Conservation (phyloP, 805 yeast species). For the Saturnispora gosingensis region DNA sequence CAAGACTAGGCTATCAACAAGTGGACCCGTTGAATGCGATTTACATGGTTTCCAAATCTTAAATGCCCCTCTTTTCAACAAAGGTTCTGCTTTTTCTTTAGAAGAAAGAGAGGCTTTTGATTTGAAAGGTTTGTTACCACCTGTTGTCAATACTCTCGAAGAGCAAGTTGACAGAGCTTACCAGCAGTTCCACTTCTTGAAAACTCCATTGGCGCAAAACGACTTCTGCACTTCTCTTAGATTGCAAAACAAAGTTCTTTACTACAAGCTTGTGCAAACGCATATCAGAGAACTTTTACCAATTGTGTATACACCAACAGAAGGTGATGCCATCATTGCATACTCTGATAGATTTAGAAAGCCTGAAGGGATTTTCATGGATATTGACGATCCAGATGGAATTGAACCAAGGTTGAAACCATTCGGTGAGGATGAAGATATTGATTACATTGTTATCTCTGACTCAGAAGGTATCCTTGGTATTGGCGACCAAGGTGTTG, state of each 20-base stretch:
- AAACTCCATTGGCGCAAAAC: slow-evolving; percentile 84
- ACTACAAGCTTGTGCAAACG: slow-evolving; percentile 78
- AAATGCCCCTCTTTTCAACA: slow-evolving; percentile 82
- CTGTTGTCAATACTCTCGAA: slow-evolving; percentile 72
- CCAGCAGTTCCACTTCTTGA: slow-evolving; percentile 66
- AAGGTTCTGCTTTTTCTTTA: slow-evolving; percentile 87
- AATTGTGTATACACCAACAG: slow-evolving; percentile 82
- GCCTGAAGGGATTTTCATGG: slow-evolving; percentile 92
- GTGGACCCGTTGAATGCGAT: slow-evolving; percentile 76
- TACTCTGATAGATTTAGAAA: slow-evolving; percentile 89
- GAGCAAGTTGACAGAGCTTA: slow-evolving; percentile 92
- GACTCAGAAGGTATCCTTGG: slow-evolving; percentile 97
- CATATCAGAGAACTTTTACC: slow-evolving; percentile 84
- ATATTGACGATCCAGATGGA: slow-evolving; percentile 69
- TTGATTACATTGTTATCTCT: slow-evolving; percentile 89
- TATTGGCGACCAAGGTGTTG: slow-evolving; percentile 97
- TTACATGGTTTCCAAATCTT: slow-evolving; percentile 67
- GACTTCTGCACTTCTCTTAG: slow-evolving; percentile 90
- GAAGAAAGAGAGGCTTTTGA: slow-evolving; percentile 81
- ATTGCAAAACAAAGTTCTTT: slow-evolving; percentile 82
- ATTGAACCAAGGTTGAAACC: slow-evolving; percentile 67
- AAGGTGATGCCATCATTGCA: slow-evolving; percentile 92
- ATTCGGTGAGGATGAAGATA: slow-evolving; percentile 81
- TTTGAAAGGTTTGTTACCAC: slow-evolving; percentile 76
- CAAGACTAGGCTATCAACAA: slow-evolving; percentile 54